Evolutionary conservation across 192 early-diverging fungal genomes (phyloP).

Genomic region (Mortierella alpina): DNA sequence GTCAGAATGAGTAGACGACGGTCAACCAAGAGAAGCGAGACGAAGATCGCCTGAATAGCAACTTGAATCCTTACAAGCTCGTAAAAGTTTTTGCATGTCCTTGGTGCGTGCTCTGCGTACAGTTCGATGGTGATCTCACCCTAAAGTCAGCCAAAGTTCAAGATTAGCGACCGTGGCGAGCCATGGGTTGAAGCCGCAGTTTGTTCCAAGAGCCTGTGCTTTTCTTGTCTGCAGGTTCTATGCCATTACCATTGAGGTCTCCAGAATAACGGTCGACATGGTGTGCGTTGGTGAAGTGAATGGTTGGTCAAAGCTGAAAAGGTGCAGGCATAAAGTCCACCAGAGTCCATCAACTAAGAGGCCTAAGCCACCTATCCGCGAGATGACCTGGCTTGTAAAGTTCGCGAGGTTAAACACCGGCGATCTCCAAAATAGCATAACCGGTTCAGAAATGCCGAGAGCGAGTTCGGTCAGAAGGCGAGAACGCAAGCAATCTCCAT

Average conservation of each 20-base stretch:
- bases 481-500: too few species aligned
- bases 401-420: too few species aligned
- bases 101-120: conserved; percentile 89
- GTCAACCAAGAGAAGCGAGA: neutral
- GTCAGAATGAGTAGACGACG: neutral
- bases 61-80: conserved; percentile 62
- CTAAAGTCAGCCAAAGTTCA: conserved; percentile 13
- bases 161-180: neutral
- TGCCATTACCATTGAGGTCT: conserved; percentile 62
- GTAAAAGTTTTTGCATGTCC: conserved; percentile 87
- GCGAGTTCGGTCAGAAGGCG: too few species aligned
- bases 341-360: neutral
- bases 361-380: neutral
- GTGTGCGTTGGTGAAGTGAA: neutral
- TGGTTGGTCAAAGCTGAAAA: neutral
- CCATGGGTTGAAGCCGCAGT: neutral
- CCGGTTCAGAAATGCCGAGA: too few species aligned
- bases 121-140: conserved; percentile 80
- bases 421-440: too few species aligned
- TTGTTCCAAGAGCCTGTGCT: neutral
- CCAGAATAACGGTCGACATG: conserved; percentile 58
- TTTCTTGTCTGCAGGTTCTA: neutral
- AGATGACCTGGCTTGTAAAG: neutral
- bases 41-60: neutral
- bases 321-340: neutral